Evolutionary conservation across 371 early-diverging fungal species (phyloP).

Genomic region (Mortierella sp.): DNA sequence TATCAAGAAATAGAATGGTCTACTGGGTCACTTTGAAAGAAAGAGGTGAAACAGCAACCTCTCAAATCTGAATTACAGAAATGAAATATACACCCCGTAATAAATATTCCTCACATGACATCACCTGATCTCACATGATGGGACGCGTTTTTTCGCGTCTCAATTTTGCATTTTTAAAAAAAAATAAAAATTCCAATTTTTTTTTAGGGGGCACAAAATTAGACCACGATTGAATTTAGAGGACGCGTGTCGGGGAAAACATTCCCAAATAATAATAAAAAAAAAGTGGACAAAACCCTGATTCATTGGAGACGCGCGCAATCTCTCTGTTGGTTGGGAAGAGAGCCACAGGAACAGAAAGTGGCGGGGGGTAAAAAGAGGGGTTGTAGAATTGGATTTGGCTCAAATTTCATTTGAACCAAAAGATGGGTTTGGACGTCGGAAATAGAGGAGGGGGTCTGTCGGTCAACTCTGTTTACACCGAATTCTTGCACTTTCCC

Average conservation of each 20-base stretch:
- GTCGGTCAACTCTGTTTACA: background rate
- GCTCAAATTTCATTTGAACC: background rate
- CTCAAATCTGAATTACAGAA: background rate
- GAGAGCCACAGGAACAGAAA: background rate
- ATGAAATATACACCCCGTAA: background rate
- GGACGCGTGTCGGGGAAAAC: background rate
- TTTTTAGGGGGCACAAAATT: background rate
- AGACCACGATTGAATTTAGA: background rate
- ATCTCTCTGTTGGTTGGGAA: background rate
- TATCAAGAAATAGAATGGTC: background rate
- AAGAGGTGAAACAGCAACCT: background rate
- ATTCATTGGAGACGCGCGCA: background rate
- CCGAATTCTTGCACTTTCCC: background rate
- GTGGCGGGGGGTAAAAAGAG: background rate
- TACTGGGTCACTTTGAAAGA: no score
- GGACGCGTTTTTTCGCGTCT: constrained; percentile 9
- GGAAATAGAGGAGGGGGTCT: no score
- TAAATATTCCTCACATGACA: no score
- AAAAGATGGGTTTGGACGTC: background rate
- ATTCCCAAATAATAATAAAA: background rate
- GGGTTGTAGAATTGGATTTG: background rate
- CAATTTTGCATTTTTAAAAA: background rate
- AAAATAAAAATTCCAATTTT: background rate
- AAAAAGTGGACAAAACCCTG: no score
- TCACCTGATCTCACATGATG: background rate